A percentile compares a stretch with the other conserved stretches of the same genome.
phyloP scores from a whole-genome alignment of 73 alveolate genomes.

The Tetrahymena malaccensis region DNA sequence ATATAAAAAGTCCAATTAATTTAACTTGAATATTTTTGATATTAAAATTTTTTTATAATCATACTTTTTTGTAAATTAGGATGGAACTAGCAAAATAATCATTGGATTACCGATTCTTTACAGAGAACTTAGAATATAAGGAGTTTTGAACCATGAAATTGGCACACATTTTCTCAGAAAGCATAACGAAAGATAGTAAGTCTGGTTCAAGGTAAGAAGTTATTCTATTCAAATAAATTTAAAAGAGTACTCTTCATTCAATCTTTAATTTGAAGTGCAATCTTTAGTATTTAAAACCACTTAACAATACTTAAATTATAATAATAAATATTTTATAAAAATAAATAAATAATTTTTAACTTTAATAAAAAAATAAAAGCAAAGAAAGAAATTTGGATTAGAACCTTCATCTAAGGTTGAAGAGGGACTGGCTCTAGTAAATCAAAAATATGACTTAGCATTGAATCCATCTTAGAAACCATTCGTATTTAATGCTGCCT shows the following conservation, averaged over 20 bases:
- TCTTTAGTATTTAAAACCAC: too few relatives aligned
- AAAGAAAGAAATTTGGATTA: constrained; percentile 59
- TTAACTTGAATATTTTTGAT: too few relatives aligned
- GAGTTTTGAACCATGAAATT: constrained; percentile 76
- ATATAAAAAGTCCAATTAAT: too few relatives aligned
- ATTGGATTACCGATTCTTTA: constrained; percentile 70
- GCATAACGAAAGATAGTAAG: constrained; percentile 57
- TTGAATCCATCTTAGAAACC: constrained; percentile 34
- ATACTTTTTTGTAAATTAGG: background rate
- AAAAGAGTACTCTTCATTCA: too few relatives aligned
- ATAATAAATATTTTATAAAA: background rate
- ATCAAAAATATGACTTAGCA: constrained; percentile 41
- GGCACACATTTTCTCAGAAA: constrained; percentile 79
- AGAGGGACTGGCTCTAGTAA: constrained; percentile 77
- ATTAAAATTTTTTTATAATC: too few relatives aligned
- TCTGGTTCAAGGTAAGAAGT: constrained; percentile 50
- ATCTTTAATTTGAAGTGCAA: too few relatives aligned
- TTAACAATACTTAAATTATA: too few relatives aligned
- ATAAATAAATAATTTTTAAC: background rate
- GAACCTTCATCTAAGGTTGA: constrained; percentile 57
- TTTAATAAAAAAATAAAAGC: background rate
- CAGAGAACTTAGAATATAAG: constrained; percentile 58
- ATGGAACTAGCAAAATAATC: constrained; percentile 52
- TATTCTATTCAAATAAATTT: background rate
- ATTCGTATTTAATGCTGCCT: constrained; percentile 60